These are phyloP conservation scores for Posidonia australis DNA, from an alignment of 106 monocot species.

Conservation along the genomic window DNA sequence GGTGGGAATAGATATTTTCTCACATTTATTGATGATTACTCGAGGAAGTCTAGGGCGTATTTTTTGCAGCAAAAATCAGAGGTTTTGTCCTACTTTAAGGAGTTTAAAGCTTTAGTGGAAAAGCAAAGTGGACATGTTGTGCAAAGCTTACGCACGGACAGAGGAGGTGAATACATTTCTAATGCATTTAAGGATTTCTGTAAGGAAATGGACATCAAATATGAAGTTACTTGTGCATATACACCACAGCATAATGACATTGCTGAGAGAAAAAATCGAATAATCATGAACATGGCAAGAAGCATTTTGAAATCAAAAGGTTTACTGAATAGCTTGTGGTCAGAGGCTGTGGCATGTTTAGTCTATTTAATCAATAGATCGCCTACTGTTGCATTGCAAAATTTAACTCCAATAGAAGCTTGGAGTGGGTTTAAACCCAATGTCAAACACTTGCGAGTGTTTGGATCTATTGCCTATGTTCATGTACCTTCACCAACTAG, in stretches of 20 bases:
- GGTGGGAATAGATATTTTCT: not conserved
- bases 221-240: not conserved
- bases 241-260: slow-evolving; percentile 11
- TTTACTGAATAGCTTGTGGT: not conserved
- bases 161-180: too few species aligned
- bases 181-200: not conserved
- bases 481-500: not conserved
- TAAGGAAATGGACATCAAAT: not conserved
- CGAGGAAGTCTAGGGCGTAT: not conserved
- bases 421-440: not conserved
- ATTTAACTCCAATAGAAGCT: not conserved
- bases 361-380: not conserved
- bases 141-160: not conserved
- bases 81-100: too few species aligned
- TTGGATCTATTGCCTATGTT: too few species aligned
- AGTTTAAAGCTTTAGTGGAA: too few species aligned
- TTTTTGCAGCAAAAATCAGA: too few species aligned
- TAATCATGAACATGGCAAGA: slow-evolving; percentile 2
- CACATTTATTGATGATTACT: slow-evolving; percentile 11
- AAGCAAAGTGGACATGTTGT: not conserved
- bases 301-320: not conserved
- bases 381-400: not conserved
- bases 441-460: not conserved
- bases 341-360: not conserved
- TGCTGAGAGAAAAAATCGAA: not conserved